A percentile compares a stretch with the other conserved stretches of the same genome.
Conservation (phyloP, 345 rosid genomes). For the Cardamine resedifolia region DNA sequence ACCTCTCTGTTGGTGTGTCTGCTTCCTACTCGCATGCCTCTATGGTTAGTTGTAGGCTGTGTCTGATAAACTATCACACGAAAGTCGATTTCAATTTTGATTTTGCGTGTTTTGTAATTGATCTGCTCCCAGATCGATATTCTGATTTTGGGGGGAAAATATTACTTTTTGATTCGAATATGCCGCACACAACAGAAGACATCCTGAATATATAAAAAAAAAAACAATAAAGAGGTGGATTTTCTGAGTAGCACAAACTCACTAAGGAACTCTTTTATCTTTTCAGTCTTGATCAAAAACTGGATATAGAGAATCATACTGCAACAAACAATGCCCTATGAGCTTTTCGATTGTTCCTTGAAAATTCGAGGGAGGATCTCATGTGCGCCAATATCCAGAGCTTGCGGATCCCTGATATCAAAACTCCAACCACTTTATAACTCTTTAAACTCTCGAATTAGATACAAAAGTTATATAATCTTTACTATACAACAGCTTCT, state of each 20-base stretch:
- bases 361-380: slow-evolving; percentile 86
- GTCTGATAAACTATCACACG: too few relatives aligned
- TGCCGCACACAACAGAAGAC: background rate
- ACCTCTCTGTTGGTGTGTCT: too few relatives aligned
- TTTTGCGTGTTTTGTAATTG: too few relatives aligned
- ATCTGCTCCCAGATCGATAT: too few relatives aligned
- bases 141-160: too few relatives aligned
- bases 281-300: slow-evolving; percentile 25
- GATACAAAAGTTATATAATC: background rate
- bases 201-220: background rate
- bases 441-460: background rate
- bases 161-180: too few relatives aligned
- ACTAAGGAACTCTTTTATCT: slow-evolving; percentile 21
- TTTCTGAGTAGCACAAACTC: slow-evolving; percentile 17
- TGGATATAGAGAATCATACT: slow-evolving; percentile 6
- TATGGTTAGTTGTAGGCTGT: too few relatives aligned
- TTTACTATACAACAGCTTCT: background rate
- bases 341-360: slow-evolving; percentile 49
- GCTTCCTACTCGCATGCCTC: too few relatives aligned
- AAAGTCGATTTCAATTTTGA: too few relatives aligned
- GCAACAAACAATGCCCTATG: slow-evolving; percentile 28
- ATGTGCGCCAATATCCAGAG: slow-evolving; percentile 66
- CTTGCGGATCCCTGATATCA: slow-evolving; percentile 79
- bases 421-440: background rate
- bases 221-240: background rate